Conservation (phyloP, 768 basidiomycete genomes). For the Suillus bovinus region DNA sequence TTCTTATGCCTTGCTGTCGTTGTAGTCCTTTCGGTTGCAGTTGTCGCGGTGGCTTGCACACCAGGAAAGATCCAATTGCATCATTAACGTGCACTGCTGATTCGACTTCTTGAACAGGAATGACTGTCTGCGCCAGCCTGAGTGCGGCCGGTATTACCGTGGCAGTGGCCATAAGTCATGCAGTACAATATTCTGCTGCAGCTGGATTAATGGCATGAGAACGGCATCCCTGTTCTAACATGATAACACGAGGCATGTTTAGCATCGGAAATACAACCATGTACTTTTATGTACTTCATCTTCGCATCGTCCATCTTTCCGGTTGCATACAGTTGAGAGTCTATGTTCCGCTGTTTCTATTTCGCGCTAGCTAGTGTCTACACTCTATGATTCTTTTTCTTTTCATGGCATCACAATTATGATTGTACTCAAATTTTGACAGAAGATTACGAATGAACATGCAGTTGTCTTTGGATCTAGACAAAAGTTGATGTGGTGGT, state of each 20-base stretch:
- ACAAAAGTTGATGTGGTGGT: too few relatives aligned
- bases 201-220: too few relatives aligned
- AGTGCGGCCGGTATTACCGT: too few relatives aligned
- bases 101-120: constrained; percentile 15
- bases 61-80: constrained; percentile 11
- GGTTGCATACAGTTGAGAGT: too few relatives aligned
- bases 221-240: too few relatives aligned
- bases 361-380: background rate
- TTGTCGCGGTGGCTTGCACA: too few relatives aligned
- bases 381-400: background rate
- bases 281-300: background rate
- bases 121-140: too few relatives aligned
- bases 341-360: background rate
- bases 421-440: background rate
- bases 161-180: too few relatives aligned
- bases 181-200: too few relatives aligned
- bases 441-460: background rate
- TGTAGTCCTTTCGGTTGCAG: constrained; percentile 1
- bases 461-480: background rate
- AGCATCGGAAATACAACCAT: background rate
- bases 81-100: background rate
- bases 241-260: too few relatives aligned
- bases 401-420: background rate
- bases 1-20: constrained; percentile 16
- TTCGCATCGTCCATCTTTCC: too few relatives aligned